Percentiles rank a stretch among this genome's conserved stretches.
These are phyloP conservation scores for Silybum marianum DNA, from an alignment of 129 eudicot genomes.

Conservation along the genomic window DNA sequence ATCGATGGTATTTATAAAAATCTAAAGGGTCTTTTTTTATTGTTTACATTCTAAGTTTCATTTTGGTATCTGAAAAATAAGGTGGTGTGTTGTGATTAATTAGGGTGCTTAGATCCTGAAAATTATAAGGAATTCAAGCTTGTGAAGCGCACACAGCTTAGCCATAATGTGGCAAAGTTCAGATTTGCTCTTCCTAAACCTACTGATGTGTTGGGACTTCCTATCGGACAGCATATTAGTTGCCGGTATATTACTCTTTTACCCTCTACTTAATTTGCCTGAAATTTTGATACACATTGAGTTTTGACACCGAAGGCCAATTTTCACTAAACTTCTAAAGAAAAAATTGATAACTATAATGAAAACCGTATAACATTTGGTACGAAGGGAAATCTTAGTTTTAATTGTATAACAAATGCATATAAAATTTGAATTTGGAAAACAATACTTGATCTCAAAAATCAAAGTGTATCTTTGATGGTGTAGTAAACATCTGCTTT, in stretches of 20 bases:
- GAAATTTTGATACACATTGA: not conserved
- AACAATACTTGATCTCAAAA: conserved; percentile 1
- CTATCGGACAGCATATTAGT: conserved; percentile 43
- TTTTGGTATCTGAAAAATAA: conserved; percentile 2
- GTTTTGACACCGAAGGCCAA: not conserved
- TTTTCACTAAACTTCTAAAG: not conserved
- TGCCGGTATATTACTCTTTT: conserved; percentile 31
- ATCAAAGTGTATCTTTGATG: conserved; percentile 6
- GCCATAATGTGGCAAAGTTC: conserved; percentile 46
- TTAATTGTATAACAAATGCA: conserved; percentile 1
- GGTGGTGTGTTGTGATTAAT: conserved; percentile 6
- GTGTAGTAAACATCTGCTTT: not conserved
- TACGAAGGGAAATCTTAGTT: not conserved
- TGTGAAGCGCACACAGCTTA: conserved; percentile 42
- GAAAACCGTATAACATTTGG: not conserved
- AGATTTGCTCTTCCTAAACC: conserved; percentile 43
- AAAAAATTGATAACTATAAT: not conserved
- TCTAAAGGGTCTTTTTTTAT: not conserved
- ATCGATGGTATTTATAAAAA: not conserved
- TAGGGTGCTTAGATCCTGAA: conserved; percentile 36
- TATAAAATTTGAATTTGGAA: not conserved
- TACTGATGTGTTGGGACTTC: conserved; percentile 43
- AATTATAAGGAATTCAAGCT: conserved; percentile 38
- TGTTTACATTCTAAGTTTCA: not conserved
- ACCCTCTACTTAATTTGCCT: not conserved